Percentiles rank a stretch among this genome's conserved stretches.
These are phyloP conservation scores for Saturnispora diversa DNA, from an alignment of 805 yeast genomes.

Conservation along the genomic window DNA sequence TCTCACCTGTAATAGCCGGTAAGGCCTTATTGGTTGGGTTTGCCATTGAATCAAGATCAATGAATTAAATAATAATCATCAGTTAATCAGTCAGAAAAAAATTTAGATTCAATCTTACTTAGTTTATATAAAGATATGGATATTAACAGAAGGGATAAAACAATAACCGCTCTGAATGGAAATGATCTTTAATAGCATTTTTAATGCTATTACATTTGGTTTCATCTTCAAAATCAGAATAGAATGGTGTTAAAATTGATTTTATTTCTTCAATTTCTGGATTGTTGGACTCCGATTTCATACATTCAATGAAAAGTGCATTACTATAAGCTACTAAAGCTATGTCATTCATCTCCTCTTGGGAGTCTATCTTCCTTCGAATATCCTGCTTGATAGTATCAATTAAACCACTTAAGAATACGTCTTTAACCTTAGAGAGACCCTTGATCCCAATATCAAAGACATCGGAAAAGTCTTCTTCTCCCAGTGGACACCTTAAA, in stretches of 20 bases:
- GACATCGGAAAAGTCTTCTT: conserved; percentile 26
- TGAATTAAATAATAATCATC: neutral
- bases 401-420: neutral
- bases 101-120: neutral
- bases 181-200: conserved; percentile 4
- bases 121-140: neutral
- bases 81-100: neutral
- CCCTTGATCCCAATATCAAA: conserved; percentile 9
- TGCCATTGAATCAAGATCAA: conserved; percentile 1
- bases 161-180: neutral
- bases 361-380: neutral
- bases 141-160: conserved; percentile 3
- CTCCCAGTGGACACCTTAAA: conserved; percentile 3
- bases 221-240: neutral
- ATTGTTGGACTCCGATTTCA: neutral
- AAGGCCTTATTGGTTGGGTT: conserved; percentile 14
- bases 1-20: conserved; percentile 55
- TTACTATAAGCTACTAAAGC: neutral
- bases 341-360: neutral
- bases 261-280: neutral
- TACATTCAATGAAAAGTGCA: conserved; percentile 1
- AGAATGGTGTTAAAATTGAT: neutral
- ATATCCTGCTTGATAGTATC: neutral
- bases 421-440: neutral
- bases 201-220: neutral